Percentiles rank a stretch among this genome's conserved stretches.
These are phyloP conservation scores for Fusarium penzigii DNA, from an alignment of 2,329 filamentous ascomycete species.

Conservation along the genomic window DNA sequence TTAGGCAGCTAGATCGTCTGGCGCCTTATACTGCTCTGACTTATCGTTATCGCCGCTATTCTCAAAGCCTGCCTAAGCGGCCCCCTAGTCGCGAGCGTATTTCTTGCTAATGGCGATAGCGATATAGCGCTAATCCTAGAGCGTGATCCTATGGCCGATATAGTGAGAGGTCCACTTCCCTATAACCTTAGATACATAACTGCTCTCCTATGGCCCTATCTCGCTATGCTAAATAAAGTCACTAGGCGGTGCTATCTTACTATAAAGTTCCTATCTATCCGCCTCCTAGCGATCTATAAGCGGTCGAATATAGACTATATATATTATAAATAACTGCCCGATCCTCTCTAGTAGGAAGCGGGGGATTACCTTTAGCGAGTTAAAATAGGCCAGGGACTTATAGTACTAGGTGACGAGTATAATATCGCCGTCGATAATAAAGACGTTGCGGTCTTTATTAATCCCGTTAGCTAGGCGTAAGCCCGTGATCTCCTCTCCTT, in stretches of 20 bases:
- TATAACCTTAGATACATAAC: conserved; percentile 1
- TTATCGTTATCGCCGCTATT: not conserved
- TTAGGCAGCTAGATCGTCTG: not conserved
- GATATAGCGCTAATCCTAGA: conserved; percentile 2
- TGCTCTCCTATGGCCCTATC: not conserved
- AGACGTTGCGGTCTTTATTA: conserved; percentile 1
- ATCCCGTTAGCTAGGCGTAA: not conserved
- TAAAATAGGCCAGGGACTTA: conserved; percentile 1
- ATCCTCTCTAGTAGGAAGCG: not conserved
- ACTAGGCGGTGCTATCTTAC: conserved; percentile 1
- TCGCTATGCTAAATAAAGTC: conserved; percentile 1
- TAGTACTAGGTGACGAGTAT: conserved; percentile 1
- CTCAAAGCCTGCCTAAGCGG: not conserved
- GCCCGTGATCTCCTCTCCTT: not conserved
- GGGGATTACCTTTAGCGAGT: conserved; percentile 1
- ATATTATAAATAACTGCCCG: not conserved
- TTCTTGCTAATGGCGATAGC: conserved; percentile 3
- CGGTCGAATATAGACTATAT: conserved; percentile 3
- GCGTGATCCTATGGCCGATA: not conserved
- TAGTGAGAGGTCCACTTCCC: not conserved
- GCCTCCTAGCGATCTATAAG: conserved; percentile 1
- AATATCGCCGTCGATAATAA: too few species aligned
- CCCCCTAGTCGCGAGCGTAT: not conserved
- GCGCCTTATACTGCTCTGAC: conserved; percentile 1
- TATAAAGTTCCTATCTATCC: not conserved